A percentile compares a stretch with the other conserved stretches of the same genome.
Conservation (phyloP, 257 asterid species). For the Solanum sitiens region DNA sequence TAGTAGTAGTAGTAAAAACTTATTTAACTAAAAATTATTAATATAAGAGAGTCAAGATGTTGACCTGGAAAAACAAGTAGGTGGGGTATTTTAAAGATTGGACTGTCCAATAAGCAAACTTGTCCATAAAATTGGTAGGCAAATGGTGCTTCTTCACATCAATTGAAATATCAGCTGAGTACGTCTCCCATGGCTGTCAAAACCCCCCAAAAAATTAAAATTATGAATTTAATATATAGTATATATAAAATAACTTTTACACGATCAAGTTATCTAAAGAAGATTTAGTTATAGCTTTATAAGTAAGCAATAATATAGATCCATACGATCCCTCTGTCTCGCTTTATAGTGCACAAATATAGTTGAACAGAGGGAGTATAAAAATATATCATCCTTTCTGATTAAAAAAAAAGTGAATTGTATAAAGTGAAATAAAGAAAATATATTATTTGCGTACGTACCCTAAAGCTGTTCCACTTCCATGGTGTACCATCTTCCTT, state of each 20-base stretch:
- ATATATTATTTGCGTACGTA: not conserved
- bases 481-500: slow-evolving; percentile 58
- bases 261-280: not conserved
- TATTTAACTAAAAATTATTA: not conserved
- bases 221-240: not conserved
- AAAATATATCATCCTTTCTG: too few relatives aligned
- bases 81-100: slow-evolving; percentile 61
- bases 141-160: slow-evolving; percentile 60
- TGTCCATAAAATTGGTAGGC: slow-evolving; percentile 65
- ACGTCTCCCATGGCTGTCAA: slow-evolving; percentile 39
- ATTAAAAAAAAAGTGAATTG: too few relatives aligned
- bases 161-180: slow-evolving; percentile 43
- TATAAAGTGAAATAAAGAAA: accelerated
- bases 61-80: slow-evolving; percentile 68
- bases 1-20: too few relatives aligned
- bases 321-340: too few relatives aligned
- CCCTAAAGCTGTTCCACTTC: slow-evolving; percentile 69
- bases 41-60: not conserved
- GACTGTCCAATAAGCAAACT: slow-evolving; percentile 55
- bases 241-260: not conserved
- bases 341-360: too few relatives aligned
- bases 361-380: accelerated
- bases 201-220: too few relatives aligned
- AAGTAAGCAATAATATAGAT: not conserved
- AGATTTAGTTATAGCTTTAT: not conserved